These are phyloP conservation scores for Lentinula lateritia DNA, from an alignment of 768 basidiomycete genomes.

Conservation along the genomic window DNA sequence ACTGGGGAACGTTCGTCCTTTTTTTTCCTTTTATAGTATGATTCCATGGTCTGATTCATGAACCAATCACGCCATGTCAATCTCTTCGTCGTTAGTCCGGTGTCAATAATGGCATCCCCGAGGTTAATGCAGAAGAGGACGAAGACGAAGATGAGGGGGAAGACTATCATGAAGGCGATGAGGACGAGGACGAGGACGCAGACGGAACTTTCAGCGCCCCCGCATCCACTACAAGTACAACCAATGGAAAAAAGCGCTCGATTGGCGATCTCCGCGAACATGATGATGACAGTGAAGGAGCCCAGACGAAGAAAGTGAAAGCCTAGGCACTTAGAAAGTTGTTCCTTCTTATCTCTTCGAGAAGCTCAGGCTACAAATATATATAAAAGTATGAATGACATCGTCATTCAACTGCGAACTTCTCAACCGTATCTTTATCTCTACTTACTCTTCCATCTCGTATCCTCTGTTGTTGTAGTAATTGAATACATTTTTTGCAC, in stretches of 20 bases:
- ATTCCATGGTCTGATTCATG: background rate
- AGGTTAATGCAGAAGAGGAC: background rate
- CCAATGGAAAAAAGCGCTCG: slow-evolving; percentile 1
- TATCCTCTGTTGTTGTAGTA: background rate
- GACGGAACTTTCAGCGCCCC: background rate
- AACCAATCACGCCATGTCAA: background rate
- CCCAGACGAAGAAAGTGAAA: slow-evolving; percentile 1
- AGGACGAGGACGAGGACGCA: background rate
- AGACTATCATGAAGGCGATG: background rate
- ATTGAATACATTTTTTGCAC: background rate
- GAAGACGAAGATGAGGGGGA: background rate
- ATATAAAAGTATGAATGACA: too few relatives aligned
- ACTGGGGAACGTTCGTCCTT: slow-evolving; percentile 1
- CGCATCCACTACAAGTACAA: background rate
- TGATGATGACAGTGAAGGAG: background rate
- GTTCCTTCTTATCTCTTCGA: background rate
- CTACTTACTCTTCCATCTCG: background rate
- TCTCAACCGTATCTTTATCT: background rate
- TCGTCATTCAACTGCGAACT: too few relatives aligned
- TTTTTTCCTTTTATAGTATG: background rate
- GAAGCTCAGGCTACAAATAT: background rate
- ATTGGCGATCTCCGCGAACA: background rate
- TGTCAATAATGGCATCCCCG: background rate
- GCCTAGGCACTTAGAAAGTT: background rate
- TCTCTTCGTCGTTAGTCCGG: background rate